Evolutionary conservation across 148 eudicot species (phyloP).

Genomic region (Rhododendron henanense): DNA sequence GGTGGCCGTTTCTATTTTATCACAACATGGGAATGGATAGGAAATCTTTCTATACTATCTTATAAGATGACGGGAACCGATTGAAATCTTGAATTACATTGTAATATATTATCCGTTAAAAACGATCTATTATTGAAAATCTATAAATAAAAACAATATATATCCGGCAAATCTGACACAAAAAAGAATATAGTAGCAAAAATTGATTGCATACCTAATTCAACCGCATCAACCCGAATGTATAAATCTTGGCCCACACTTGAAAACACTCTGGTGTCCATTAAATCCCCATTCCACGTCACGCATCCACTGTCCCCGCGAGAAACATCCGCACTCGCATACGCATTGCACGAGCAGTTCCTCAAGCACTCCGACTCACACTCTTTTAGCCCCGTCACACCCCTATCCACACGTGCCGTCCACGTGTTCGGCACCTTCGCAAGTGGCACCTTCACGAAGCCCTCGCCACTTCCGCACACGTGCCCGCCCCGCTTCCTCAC

Average conservation of each 20-base stretch:
- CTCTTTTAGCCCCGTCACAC: neutral
- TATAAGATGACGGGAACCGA: neutral
- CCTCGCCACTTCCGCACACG: constrained; percentile 40
- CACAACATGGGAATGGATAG: no score
- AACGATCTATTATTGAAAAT: no score
- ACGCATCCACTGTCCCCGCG: constrained; percentile 31
- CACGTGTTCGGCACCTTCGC: constrained; percentile 55
- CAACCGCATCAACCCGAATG: constrained; percentile 36
- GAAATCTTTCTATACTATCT: no score
- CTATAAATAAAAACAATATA: neutral
- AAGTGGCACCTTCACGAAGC: constrained; percentile 32
- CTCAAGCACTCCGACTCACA: neutral
- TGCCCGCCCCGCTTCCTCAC: constrained; percentile 25
- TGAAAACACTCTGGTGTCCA: constrained; percentile 36
- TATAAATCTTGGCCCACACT: constrained; percentile 43
- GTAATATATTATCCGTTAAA: no score
- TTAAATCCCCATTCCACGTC: constrained; percentile 24
- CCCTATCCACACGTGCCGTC: constrained; percentile 25
- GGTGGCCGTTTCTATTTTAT: no score
- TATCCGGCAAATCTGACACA: neutral
- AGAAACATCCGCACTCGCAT: no score
- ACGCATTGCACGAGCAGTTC: constrained; percentile 10
- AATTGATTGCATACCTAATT: constrained; percentile 28
- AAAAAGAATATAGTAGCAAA: neutral
- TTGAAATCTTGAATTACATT: neutral